Evolutionary conservation across 768 basidiomycete genomes (phyloP).

Genomic region (Lentinula sp.): DNA sequence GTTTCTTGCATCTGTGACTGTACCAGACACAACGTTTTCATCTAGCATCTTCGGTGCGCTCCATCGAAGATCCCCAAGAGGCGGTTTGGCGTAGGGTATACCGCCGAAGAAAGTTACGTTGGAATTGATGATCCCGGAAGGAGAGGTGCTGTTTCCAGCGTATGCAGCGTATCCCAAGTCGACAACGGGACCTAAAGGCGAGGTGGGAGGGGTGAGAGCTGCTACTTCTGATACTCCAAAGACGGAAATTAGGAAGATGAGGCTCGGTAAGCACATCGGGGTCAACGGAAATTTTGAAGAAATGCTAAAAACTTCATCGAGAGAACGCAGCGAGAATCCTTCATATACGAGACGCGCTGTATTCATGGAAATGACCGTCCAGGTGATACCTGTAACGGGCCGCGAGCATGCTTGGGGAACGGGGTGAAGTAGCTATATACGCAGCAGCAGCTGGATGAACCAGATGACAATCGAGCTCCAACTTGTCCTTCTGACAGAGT

Average conservation of each 20-base stretch:
- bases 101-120: conserved; percentile 37
- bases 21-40: conserved; percentile 17
- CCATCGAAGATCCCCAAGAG: conserved; percentile 33
- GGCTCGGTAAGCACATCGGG: not conserved
- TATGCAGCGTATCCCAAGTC: conserved; percentile 34
- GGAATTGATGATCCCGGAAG: conserved; percentile 25
- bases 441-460: not conserved
- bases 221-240: not conserved
- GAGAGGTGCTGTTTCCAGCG: conserved; percentile 33
- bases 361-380: not conserved
- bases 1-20: conserved; percentile 33
- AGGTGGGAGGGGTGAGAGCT: not conserved
- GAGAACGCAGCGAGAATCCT: not conserved
- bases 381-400: not conserved
- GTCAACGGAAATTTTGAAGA: not conserved
- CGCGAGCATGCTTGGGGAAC: not conserved
- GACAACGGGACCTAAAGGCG: conserved; percentile 26
- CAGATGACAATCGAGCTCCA: not conserved
- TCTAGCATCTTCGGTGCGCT: conserved; percentile 29
- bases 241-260: not conserved
- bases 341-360: not conserved
- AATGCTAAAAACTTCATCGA: not conserved
- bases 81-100: conserved; percentile 37
- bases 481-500: not conserved
- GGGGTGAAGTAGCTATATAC: not conserved